Base-by-base conservation (phyloP, 768 basidiomycete genomes). In the Boletellus emodensis region DNA sequence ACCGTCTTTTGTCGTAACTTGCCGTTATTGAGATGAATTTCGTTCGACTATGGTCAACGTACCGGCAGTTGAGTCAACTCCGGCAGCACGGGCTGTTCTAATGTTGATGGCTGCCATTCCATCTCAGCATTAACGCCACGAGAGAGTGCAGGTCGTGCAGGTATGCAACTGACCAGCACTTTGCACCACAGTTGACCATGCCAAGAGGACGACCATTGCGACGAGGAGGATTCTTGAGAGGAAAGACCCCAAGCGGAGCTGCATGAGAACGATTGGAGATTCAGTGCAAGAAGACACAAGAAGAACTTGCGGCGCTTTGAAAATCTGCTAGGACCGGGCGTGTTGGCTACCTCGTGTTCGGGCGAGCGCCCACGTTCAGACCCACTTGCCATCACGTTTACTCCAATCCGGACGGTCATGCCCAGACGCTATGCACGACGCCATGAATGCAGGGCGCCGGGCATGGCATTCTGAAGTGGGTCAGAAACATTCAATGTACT, bases 151-250 rank as follows among this genome's bases (percentile, higher is more conserved):
- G 11, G 6, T 30, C 15, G 8, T 4, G 7, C 15, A 26, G 41
- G 6, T 3, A 22, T 30, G 30, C 30, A 30, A 44, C 55, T 54
- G n/a, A 61, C 59, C 44, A 6, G 44, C 55, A 28, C 55, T 40
- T 28, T 38, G 59, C 3, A 6, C 60, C 39, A 51, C 46, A 14
- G 43, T 3, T 1, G 36, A 32, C 44, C 55, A 60, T 1, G 24
- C 30, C 30, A 47, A 33, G n/a, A 58, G n/a, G 41, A 45, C 12
- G 34, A 44, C 20, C 10, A 10, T 44, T 1, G 15, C 22, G 32
- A 44, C 8, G 4, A 53, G 38, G n/a, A 48, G 7, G 3, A 10
- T 38, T 17, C 30, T 11, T 11, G 50, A 20, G 20, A 49, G n/a
- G 15, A 35, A 13, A 17, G 37, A 35, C 14, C 13, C 3, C 42